A percentile compares a stretch with the other conserved stretches of the same genome.
Evolutionary conservation across 108 stramenopile genomes (phyloP).

Genomic region (Aurantiochytrium sp.): DNA sequence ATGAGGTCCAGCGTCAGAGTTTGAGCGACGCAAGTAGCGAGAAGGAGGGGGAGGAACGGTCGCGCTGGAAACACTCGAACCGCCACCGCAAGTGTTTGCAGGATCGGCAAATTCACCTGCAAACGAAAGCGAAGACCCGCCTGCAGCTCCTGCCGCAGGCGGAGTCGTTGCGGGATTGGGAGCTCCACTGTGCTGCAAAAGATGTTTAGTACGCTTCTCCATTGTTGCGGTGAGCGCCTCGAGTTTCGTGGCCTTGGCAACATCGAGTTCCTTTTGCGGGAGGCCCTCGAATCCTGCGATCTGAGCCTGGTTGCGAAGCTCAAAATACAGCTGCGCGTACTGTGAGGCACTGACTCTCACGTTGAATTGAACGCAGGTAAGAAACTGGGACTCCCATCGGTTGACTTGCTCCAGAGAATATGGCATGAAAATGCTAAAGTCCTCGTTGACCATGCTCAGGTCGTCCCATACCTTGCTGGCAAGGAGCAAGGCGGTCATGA

Average conservation of each 20-base stretch:
- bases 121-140: too few species aligned
- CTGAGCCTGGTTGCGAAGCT: neutral
- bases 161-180: too few species aligned
- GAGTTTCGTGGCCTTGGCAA: neutral
- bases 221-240: conserved; percentile 10
- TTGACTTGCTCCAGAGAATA: conserved; percentile 80
- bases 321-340: neutral
- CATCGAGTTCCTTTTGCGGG: neutral
- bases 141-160: too few species aligned
- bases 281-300: neutral
- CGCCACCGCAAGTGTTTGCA: neutral
- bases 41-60: neutral
- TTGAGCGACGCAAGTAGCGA: neutral
- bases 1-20: neutral
- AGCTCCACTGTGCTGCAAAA: neutral
- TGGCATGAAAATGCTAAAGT: conserved; percentile 66
- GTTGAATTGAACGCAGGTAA: neutral
- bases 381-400: conserved; percentile 63
- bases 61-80: neutral
- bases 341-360: neutral
- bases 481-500: conserved; percentile 84
- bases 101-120: too few species aligned
- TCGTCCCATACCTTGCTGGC: conserved; percentile 95
- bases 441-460: conserved; percentile 88
- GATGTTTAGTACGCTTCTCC: neutral